Evolutionary conservation across 257 asterid genomes (phyloP).

Genomic region (Haberlea rhodopensis): DNA sequence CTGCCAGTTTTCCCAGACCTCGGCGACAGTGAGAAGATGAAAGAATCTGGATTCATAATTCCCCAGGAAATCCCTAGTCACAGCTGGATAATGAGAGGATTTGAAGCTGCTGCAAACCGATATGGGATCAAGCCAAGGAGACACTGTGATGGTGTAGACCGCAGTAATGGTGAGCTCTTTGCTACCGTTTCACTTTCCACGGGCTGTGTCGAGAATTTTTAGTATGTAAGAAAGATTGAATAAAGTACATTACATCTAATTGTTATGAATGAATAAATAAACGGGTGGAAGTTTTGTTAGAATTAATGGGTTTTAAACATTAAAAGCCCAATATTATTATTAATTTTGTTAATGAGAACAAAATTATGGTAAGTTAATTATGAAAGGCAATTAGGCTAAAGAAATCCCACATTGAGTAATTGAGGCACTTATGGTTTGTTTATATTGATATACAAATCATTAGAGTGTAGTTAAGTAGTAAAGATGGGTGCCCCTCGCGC

Average conservation of each 20-base stretch:
- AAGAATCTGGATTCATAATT: constrained; percentile 75
- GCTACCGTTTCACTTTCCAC: background rate
- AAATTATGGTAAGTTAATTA: too few relatives aligned
- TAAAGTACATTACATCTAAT: background rate
- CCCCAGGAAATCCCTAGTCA: constrained; percentile 79
- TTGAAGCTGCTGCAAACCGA: constrained; percentile 74
- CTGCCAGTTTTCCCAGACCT: constrained; percentile 55
- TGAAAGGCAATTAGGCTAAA: too few relatives aligned
- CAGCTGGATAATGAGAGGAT: constrained; percentile 76
- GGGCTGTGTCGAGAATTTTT: background rate
- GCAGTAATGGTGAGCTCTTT: constrained; percentile 60
- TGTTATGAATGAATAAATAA: background rate
- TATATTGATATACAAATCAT: too few relatives aligned
- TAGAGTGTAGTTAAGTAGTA: too few relatives aligned
- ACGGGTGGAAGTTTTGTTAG: too few relatives aligned
- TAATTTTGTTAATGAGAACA: too few relatives aligned
- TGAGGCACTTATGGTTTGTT: too few relatives aligned
- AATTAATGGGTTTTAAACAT: too few relatives aligned
- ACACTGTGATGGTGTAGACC: constrained; percentile 97
- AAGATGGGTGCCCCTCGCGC: too few relatives aligned
- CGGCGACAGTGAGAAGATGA: constrained; percentile 73
- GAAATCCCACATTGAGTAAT: too few relatives aligned
- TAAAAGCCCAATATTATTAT: too few relatives aligned
- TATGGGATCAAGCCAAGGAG: constrained; percentile 88
- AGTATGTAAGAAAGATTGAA: background rate